Conservation (phyloP, 148 eudicot genomes). For the Chenopodium album region DNA sequence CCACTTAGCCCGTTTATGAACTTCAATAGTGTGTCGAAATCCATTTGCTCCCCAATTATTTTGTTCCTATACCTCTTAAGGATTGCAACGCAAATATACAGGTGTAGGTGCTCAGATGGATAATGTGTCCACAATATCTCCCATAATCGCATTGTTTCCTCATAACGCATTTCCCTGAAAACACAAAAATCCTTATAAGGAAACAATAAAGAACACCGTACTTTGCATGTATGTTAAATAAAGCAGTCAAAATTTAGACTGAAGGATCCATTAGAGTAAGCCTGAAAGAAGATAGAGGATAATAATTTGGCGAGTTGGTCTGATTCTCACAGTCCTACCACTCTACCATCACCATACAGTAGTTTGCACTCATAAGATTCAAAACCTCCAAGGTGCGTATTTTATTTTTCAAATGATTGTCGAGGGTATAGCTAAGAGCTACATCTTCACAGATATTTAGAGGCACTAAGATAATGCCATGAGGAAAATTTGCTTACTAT, state of each 20-base stretch:
- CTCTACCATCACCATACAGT: no score
- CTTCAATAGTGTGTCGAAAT: conserved; percentile 86
- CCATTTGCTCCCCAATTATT: conserved; percentile 94
- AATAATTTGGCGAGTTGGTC: no score
- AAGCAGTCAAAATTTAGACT: not conserved
- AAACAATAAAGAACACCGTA: not conserved
- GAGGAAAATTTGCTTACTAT: not conserved
- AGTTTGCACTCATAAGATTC: not conserved
- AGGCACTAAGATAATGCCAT: not conserved
- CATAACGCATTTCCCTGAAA: conserved; percentile 76
- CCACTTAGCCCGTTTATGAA: conserved; percentile 89
- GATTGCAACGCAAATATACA: conserved; percentile 78
- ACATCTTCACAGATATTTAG: not conserved
- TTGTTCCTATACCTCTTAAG: conserved; percentile 69
- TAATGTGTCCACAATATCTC: conserved; percentile 90
- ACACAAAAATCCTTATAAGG: not conserved
- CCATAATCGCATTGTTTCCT: conserved; percentile 75
- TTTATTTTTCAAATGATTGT: not conserved
- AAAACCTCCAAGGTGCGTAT: not conserved
- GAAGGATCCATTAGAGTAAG: not conserved
- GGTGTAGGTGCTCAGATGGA: conserved; percentile 80
- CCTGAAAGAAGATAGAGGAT: no score
- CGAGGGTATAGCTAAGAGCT: not conserved
- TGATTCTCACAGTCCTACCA: not conserved
- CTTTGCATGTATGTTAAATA: not conserved